Conservation (phyloP, 805 yeast genomes). For the Blastobotrys terrestris region DNA sequence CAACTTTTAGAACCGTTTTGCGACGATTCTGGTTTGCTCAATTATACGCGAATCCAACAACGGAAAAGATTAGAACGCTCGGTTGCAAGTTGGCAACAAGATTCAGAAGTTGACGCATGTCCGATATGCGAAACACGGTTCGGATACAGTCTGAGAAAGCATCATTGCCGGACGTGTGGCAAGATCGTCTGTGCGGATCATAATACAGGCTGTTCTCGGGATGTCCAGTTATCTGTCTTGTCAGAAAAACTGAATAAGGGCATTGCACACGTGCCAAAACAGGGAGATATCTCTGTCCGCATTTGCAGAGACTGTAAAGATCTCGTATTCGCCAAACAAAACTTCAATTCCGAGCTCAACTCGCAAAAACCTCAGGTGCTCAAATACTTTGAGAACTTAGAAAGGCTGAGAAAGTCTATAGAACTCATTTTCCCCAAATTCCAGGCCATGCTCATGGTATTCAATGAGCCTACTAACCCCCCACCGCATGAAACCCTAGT, state of each 20-base stretch:
- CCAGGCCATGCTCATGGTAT: conserved; percentile 32
- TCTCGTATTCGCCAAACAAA: conserved; percentile 50
- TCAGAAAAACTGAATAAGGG: conserved; percentile 24
- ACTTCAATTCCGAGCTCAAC: conserved; percentile 33
- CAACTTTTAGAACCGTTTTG: conserved; percentile 19
- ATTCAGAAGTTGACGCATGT: conserved; percentile 45
- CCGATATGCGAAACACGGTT: conserved; percentile 56
- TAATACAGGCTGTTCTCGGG: conserved; percentile 62
- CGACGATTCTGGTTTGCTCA: conserved; percentile 24
- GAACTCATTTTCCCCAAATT: conserved; percentile 39
- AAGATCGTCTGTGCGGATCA: conserved; percentile 66
- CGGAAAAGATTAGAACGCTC: conserved; percentile 40
- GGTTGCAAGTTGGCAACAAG: conserved; percentile 64
- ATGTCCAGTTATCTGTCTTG: conserved; percentile 46
- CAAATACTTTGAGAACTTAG: conserved; percentile 37
- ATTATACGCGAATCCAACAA: conserved; percentile 22
- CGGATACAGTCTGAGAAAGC: conserved; percentile 57
- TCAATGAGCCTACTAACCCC: conserved; percentile 32
- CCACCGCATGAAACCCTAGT: conserved; percentile 28
- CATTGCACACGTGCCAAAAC: conserved; percentile 13
- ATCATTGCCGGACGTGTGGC: conserved; percentile 92
- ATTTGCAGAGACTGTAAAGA: conserved; percentile 68
- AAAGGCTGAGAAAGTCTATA: conserved; percentile 35
- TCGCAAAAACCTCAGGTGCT: conserved; percentile 35
- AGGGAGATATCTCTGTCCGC: conserved; percentile 36